Evolutionary conservation across 192 early-diverging fungal species (phyloP).

Genomic region (Gaertneriomyces semiglobifer): DNA sequence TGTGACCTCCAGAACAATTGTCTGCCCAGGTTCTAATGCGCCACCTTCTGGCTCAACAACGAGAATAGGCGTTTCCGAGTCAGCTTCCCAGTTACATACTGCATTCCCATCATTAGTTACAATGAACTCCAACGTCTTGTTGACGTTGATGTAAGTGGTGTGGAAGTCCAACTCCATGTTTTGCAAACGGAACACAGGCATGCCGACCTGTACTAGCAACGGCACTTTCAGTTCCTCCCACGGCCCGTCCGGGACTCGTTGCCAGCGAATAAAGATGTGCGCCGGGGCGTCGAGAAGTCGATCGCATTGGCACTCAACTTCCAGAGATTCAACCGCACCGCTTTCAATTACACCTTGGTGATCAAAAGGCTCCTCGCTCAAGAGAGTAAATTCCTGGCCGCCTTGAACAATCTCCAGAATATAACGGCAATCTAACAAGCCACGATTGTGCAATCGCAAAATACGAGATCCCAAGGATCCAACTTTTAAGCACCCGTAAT

Average conservation of each 20-base stretch:
- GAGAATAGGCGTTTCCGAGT: constrained; percentile 26
- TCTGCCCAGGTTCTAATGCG: constrained; percentile 43
- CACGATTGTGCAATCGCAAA: constrained; percentile 51
- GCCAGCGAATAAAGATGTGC: constrained; percentile 43
- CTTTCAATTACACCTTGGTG: constrained; percentile 45
- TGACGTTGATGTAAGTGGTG: constrained; percentile 59
- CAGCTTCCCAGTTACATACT: constrained; percentile 48
- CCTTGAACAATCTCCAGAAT: constrained; percentile 47
- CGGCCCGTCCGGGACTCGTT: constrained; percentile 43
- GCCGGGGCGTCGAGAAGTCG: constrained; percentile 27
- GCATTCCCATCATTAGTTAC: constrained; percentile 61
- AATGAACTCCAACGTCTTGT: constrained; percentile 46
- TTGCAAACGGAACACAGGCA: constrained; percentile 54
- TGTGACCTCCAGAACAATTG: constrained; percentile 40
- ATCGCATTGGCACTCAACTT: constrained; percentile 51
- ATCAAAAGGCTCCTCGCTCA: constrained; percentile 55
- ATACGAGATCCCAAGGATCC: constrained; percentile 33
- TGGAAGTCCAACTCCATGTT: constrained; percentile 58
- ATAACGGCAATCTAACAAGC: constrained; percentile 48
- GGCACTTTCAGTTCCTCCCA: constrained; percentile 45
- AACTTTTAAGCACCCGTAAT: constrained; percentile 56
- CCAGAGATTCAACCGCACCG: constrained; percentile 36
- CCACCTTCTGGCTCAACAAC: constrained; percentile 40
- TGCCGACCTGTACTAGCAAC: constrained; percentile 49
- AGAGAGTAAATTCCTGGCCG: constrained; percentile 39